Evolutionary conservation across 1,139 yeast species (phyloP).

Genomic region (Eremothecium cymbalariae): DNA sequence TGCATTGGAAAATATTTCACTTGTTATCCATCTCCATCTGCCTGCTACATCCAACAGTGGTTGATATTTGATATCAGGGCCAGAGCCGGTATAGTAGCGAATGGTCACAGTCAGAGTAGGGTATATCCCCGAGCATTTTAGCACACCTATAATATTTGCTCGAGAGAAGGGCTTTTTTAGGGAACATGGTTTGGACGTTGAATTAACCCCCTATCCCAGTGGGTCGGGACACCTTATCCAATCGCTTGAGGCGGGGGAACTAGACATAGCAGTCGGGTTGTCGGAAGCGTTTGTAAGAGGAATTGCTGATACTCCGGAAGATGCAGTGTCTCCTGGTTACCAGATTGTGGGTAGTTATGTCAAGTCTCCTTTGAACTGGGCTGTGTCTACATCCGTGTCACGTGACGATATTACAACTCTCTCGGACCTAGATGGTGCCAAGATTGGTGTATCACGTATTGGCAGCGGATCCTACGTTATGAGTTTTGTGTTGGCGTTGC

Average conservation of each 20-base stretch:
- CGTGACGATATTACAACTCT: constrained; percentile 46
- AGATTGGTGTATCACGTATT: constrained; percentile 77
- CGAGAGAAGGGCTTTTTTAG: constrained; percentile 48
- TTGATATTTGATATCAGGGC: too few species aligned
- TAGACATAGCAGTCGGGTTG: constrained; percentile 76
- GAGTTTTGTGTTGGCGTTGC: constrained; percentile 75
- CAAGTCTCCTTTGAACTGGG: constrained; percentile 82
- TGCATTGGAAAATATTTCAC: too few species aligned
- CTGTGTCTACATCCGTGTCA: constrained; percentile 65
- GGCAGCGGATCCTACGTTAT: constrained; percentile 90
- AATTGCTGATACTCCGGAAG: constrained; percentile 57
- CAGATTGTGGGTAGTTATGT: constrained; percentile 76
- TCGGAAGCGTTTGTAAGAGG: constrained; percentile 90
- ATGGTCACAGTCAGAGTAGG: constrained; percentile 52
- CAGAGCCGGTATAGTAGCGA: too few species aligned
- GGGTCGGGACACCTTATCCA: constrained; percentile 86
- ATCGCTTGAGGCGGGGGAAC: constrained; percentile 52
- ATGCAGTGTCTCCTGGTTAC: constrained; percentile 36
- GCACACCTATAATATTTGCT: constrained; percentile 79
- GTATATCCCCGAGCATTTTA: constrained; percentile 84
- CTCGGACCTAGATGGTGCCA: constrained; percentile 50
- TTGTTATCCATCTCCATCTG: too few species aligned
- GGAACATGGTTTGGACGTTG: constrained; percentile 42
- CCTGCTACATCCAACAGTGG: too few species aligned
- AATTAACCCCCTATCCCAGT: constrained; percentile 68